Evolutionary conservation across 352 stramenopile genomes (phyloP), one percentile per base, ranked within the genome.

Genomic region (Globisporangium canariense): DNA sequence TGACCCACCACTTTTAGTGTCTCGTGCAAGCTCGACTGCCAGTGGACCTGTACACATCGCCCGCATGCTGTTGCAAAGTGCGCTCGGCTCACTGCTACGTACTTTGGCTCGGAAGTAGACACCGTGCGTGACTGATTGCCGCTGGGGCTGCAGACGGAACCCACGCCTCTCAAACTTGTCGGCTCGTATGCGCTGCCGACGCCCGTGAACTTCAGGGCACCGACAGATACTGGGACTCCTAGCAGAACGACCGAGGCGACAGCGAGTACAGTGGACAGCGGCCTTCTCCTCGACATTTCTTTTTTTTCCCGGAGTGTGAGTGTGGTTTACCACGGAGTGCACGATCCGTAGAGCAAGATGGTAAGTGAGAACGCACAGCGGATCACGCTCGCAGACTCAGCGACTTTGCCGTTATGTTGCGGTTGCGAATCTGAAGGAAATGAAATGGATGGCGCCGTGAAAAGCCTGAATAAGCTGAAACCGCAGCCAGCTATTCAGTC

Each of bases 401-500:
- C n/a, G 20, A 18, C 18, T 53, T 53, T 22, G 46, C 30, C 30
- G 30, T 54, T 54, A 16, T 54, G 7, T 22, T 52, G 46, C 22
- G 22, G 7, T 28, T n/a, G 28, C 47, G 5, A 53, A 53, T 43
- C 47, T 53, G 47, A 53, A 54, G 20, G 32, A 36, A 36, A 36
- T 36, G 32, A 36, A 32, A 32, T 54, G 49, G 30, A 14, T 54
- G 25, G 25, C 25, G 13, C 18, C 47, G 30, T 36, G 32, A 34
- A n/a, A 34, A 53, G 11, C 14, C 11, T 34, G 47, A 36, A 34
- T 34, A 53, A 53, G 47, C 47, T 53, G 47, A n/a, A 53, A 53
- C 22, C 18, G 20, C 47, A 34, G 2, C 4, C 20, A 52, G 25
- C 20, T 28, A 28, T 28, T 2, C n/a, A 14, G 25, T 3, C 43